Conservation (phyloP, 1,284 basidiomycete species). For the Neolentinus lepideus region DNA sequence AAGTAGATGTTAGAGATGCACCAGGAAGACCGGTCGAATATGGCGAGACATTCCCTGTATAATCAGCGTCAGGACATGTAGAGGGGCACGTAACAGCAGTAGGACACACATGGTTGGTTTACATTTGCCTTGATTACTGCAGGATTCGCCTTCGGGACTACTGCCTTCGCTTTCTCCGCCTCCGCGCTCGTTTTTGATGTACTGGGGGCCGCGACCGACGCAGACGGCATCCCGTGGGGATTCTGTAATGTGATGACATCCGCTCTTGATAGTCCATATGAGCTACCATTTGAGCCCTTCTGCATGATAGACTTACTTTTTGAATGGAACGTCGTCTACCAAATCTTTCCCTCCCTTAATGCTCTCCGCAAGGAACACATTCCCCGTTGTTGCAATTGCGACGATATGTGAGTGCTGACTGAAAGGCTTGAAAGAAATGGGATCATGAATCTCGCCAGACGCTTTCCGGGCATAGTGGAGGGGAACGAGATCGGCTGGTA, state of each 20-base stretch:
- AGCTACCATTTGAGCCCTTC: not conserved
- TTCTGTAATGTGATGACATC: slow-evolving; percentile 93
- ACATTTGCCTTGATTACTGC: slow-evolving; percentile 33
- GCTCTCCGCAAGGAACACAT: slow-evolving; percentile 88
- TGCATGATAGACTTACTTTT: slow-evolving; percentile 45
- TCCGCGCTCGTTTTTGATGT: slow-evolving; percentile 20
- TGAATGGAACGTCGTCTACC: slow-evolving; percentile 80
- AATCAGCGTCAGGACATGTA: not conserved
- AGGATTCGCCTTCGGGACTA: slow-evolving; percentile 21
- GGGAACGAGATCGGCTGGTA: slow-evolving; percentile 76
- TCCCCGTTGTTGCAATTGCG: slow-evolving; percentile 84
- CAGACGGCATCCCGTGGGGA: slow-evolving; percentile 63
- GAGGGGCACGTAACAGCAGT: slow-evolving; percentile 2
- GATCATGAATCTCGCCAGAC: slow-evolving; percentile 81
- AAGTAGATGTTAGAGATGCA: slow-evolving; percentile 90
- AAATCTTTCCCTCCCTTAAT: slow-evolving; percentile 86
- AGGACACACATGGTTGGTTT: slow-evolving; percentile 53
- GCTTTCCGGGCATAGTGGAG: slow-evolving; percentile 83
- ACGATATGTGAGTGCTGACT: slow-evolving; percentile 89
- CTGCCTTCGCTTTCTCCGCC: slow-evolving; percentile 25
- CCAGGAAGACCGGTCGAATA: slow-evolving; percentile 89
- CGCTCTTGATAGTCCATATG: slow-evolving; percentile 37
- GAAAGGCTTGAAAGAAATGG: slow-evolving; percentile 91
- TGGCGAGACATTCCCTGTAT: slow-evolving; percentile 84
- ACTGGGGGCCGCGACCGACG: slow-evolving; percentile 36